Conservation (phyloP, 2,329 filamentous ascomycete species). For the Neofusicoccum sp. region DNA sequence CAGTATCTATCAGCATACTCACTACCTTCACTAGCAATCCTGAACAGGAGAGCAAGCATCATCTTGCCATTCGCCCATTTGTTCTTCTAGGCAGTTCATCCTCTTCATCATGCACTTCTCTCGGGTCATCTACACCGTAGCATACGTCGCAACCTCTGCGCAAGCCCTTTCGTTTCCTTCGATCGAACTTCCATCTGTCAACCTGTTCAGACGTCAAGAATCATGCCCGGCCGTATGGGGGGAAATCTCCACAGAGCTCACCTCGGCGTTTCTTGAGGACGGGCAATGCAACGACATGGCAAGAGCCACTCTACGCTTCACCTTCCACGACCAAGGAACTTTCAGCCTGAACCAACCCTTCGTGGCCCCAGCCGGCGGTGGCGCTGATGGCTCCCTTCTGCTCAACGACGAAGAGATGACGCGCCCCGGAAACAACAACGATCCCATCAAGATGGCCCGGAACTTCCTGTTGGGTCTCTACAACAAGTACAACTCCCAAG, state of each 20-base stretch:
- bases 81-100: neutral
- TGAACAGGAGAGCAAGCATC: too few relatives aligned
- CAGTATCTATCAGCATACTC: too few relatives aligned
- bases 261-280: constrained; percentile 24
- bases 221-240: constrained; percentile 31
- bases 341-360: neutral
- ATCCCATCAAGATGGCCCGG: constrained; percentile 43
- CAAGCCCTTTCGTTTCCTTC: neutral
- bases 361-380: constrained; percentile 28
- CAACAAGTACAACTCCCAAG: constrained; percentile 44
- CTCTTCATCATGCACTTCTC: neutral
- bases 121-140: neutral
- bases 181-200: neutral
- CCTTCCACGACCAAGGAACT: constrained; percentile 35
- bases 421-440: constrained; percentile 40
- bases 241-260: constrained; percentile 28
- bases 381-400: constrained; percentile 45
- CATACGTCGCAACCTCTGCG: neutral
- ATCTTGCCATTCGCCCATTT: too few relatives aligned
- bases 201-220: neutral
- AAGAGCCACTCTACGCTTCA: constrained; percentile 31
- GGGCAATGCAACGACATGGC: constrained; percentile 30
- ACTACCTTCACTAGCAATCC: too few relatives aligned
- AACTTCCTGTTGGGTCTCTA: constrained; percentile 42
- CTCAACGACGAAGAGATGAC: constrained; percentile 38